Conservation (phyloP, 2,329 filamentous ascomycete species). For the Lachnellula suecica region DNA sequence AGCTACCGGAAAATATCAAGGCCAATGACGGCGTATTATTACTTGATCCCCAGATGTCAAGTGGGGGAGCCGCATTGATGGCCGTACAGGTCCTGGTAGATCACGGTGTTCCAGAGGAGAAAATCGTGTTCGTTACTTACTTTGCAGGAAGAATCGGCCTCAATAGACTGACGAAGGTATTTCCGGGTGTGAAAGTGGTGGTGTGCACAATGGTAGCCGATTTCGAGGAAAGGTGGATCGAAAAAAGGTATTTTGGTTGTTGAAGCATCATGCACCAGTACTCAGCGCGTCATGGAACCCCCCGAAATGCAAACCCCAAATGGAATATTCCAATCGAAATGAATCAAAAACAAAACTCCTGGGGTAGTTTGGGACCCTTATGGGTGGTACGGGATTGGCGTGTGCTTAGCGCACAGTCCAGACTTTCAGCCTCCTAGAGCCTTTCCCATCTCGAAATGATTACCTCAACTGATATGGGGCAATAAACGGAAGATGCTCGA, state of each 20-base stretch:
- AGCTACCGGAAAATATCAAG: slow-evolving; percentile 71
- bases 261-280: too few relatives aligned
- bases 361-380: too few relatives aligned
- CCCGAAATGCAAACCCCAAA: too few relatives aligned
- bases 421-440: too few relatives aligned
- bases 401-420: too few relatives aligned
- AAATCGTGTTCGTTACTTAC: slow-evolving; percentile 91
- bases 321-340: too few relatives aligned
- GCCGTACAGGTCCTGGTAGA: slow-evolving; percentile 94
- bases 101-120: slow-evolving; percentile 81
- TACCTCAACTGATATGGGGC: too few relatives aligned
- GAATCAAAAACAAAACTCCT: too few relatives aligned
- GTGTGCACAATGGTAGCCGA: slow-evolving; percentile 80
- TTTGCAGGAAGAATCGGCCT: slow-evolving; percentile 82
- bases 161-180: slow-evolving; percentile 83
- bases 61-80: slow-evolving; percentile 84
- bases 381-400: too few relatives aligned
- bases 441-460: too few relatives aligned
- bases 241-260: slow-evolving; percentile 87
- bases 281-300: too few relatives aligned
- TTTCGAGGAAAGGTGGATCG: slow-evolving; percentile 84
- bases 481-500: too few relatives aligned
- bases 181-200: slow-evolving; percentile 82
- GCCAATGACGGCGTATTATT: slow-evolving; percentile 79
- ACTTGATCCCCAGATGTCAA: slow-evolving; percentile 92